phyloP scores from a whole-genome alignment of 305 asterid species.

The Ilex paraguariensis region DNA sequence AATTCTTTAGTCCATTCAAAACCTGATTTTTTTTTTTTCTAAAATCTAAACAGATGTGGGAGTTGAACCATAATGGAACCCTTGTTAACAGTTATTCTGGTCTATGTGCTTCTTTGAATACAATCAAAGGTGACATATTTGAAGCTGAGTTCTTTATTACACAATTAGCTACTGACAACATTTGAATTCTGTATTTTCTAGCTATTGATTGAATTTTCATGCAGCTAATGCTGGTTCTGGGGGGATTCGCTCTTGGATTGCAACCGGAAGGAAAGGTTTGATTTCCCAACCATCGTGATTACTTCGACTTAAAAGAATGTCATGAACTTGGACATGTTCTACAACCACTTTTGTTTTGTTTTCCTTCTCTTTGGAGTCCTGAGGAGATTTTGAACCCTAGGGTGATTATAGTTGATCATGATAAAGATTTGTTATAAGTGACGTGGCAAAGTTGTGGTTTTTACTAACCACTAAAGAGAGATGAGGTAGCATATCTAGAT shows the following conservation, averaged over 20 bases:
- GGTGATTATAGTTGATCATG: not conserved
- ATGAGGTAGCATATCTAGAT: no score
- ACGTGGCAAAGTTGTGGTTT: no score
- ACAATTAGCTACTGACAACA: constrained; percentile 3
- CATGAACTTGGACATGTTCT: not conserved
- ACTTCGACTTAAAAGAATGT: not conserved
- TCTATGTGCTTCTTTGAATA: constrained; percentile 64
- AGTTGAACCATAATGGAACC: constrained; percentile 63
- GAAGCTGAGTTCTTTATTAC: constrained; percentile 1
- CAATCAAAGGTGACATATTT: constrained; percentile 39
- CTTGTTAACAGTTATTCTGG: constrained; percentile 71
- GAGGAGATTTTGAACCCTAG: not conserved
- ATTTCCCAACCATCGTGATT: constrained; percentile 10
- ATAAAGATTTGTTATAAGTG: not conserved
- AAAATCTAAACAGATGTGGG: constrained; percentile 71
- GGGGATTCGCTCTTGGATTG: constrained; percentile 68
- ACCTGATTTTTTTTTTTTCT: not conserved
- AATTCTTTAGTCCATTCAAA: no score
- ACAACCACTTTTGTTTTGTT: no score
- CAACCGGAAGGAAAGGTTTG: constrained; percentile 64
- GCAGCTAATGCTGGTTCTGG: constrained; percentile 33
- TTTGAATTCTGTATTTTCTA: constrained; percentile 7
- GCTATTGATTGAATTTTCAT: constrained; percentile 11
- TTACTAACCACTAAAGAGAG: no score
- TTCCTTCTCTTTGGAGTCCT: not conserved